Evolutionary conservation across 2,329 filamentous ascomycete species (phyloP).

Genomic region (Exophiala mesophila): DNA sequence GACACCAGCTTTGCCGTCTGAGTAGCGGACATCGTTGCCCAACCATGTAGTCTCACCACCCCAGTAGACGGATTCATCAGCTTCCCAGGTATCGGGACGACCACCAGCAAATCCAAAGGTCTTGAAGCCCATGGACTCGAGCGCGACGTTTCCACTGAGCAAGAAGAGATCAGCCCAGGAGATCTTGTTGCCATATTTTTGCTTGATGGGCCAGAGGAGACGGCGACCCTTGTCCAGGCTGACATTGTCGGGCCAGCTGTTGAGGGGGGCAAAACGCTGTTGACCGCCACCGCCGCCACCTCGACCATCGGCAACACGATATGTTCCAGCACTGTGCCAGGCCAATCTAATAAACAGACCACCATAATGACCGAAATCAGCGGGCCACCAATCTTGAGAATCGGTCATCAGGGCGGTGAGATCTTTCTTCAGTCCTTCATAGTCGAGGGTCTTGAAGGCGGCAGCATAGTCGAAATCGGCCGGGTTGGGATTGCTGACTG

Average conservation of each 20-base stretch:
- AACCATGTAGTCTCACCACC: constrained; percentile 70
- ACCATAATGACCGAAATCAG: constrained; percentile 76
- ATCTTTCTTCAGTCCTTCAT: constrained; percentile 68
- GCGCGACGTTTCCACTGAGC: constrained; percentile 68
- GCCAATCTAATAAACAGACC: constrained; percentile 76
- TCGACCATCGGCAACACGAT: constrained; percentile 69
- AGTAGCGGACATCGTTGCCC: constrained; percentile 68
- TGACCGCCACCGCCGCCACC: constrained; percentile 70
- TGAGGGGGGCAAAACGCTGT: constrained; percentile 74
- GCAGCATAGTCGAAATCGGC: constrained; percentile 66
- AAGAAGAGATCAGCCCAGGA: constrained; percentile 72
- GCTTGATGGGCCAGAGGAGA: constrained; percentile 75
- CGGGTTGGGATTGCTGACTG: constrained; percentile 58
- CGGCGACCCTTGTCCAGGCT: constrained; percentile 75
- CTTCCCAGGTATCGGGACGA: constrained; percentile 67
- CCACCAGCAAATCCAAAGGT: constrained; percentile 70
- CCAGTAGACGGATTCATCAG: constrained; percentile 74
- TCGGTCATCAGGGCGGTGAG: constrained; percentile 67
- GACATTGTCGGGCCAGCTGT: constrained; percentile 77
- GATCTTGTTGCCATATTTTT: constrained; percentile 78
- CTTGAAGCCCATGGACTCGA: constrained; percentile 71
- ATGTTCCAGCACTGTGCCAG: constrained; percentile 76
- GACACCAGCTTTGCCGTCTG: constrained; percentile 46
- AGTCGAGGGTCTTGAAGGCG: constrained; percentile 69
- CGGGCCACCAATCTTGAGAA: constrained; percentile 77